These are phyloP conservation scores for Plectosphaerella cucumerina DNA, from an alignment of 2,329 filamentous ascomycete genomes.

Conservation along the genomic window DNA sequence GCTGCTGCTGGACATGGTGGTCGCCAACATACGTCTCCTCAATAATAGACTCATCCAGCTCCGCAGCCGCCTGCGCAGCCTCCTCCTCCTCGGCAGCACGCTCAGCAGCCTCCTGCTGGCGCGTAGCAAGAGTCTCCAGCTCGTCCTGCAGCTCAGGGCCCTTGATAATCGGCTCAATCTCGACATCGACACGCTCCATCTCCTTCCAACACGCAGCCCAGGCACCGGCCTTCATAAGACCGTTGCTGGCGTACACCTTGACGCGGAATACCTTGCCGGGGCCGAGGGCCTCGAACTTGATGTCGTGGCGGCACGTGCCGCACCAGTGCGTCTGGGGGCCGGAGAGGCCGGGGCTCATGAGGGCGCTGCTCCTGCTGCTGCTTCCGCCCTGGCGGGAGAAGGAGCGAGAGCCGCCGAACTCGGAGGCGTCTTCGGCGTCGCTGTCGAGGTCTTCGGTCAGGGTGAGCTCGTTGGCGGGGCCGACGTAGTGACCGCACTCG, in stretches of 20 bases:
- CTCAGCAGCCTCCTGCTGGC: conserved; percentile 32
- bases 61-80: conserved; percentile 5
- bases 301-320: conserved; percentile 49
- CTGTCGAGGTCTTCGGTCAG: conserved; percentile 39
- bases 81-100: conserved; percentile 23
- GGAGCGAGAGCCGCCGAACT: conserved; percentile 23
- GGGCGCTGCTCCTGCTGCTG: background rate
- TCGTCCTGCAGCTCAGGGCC: conserved; percentile 49
- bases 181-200: conserved; percentile 97
- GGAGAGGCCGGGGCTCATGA: conserved; percentile 2
- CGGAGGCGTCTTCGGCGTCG: conserved; percentile 38
- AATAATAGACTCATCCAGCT: conserved; percentile 9
- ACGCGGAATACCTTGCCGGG: conserved; percentile 63
- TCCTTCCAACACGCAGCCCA: conserved; percentile 95
- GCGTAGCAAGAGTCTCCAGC: conserved; percentile 50
- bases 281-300: conserved; percentile 49
- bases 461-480: conserved; percentile 48
- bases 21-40: conserved; percentile 7
- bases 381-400: conserved; percentile 9
- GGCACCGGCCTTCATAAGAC: conserved; percentile 84
- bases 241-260: conserved; percentile 92
- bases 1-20: background rate
- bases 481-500: conserved; percentile 73
- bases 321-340: conserved; percentile 48
- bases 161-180: conserved; percentile 73